Conservation (phyloP, 257 asterid genomes). For the Salvia hispanica region DNA sequence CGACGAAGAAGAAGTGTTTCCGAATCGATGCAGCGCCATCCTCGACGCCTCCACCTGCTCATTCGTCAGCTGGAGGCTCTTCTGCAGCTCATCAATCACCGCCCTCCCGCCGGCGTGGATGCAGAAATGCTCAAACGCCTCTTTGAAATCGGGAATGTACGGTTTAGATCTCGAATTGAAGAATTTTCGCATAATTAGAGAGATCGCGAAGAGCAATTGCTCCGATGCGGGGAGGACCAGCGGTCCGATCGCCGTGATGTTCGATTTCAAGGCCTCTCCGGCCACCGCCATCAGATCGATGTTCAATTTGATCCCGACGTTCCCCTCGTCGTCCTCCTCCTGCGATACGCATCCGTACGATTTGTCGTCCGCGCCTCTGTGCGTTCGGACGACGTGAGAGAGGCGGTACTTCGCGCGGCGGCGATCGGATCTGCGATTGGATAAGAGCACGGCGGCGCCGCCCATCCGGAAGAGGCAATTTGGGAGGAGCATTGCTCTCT, state of each 20-base stretch:
- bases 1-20: constrained; percentile 72
- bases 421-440: constrained; percentile 47
- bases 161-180: constrained; percentile 42
- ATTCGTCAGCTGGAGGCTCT: constrained; percentile 46
- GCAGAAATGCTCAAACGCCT: constrained; percentile 71
- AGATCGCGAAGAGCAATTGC: constrained; percentile 46
- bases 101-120: constrained; percentile 82
- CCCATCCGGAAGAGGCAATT: constrained; percentile 54
- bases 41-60: constrained; percentile 76
- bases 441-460: constrained; percentile 47
- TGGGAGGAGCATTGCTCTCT: constrained; percentile 55
- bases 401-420: constrained; percentile 57
- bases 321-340: constrained; percentile 58
- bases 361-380: constrained; percentile 52
- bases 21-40: constrained; percentile 63
- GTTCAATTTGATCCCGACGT: constrained; percentile 52
- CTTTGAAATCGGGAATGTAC: constrained; percentile 57
- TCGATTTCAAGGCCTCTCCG: constrained; percentile 61
- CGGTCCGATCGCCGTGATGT: constrained; percentile 64
- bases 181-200: constrained; percentile 41
- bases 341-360: constrained; percentile 54
- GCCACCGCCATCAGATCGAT: constrained; percentile 61
- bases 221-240: constrained; percentile 70
- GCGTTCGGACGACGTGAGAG: constrained; percentile 54
- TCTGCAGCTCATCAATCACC: constrained; percentile 72